Evolutionary conservation across 1,139 yeast genomes (phyloP), one percentile per base, ranked within the genome.

Genomic region (Sugiyamaella neomexicana): DNA sequence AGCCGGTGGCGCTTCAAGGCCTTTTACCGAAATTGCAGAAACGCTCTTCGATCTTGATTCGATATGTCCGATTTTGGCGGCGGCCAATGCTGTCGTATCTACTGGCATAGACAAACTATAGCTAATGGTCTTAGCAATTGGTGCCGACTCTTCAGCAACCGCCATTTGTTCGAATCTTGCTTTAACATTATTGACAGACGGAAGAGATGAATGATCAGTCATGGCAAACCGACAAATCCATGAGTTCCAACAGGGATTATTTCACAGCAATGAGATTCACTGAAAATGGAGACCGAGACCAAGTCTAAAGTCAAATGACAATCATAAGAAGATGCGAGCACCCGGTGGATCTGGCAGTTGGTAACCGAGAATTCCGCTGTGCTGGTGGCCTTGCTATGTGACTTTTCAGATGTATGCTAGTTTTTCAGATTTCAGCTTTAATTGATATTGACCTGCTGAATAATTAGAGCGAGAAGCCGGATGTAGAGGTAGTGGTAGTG

Each of bases 151-250:
- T 40, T 41, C 46, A 5, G 48, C 53, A 29, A 46, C 54, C n/a
- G 65, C 56, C 52, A 65, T 46, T 52, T 60, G 60, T 52, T 64
- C 67, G 66, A 67, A 65, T 46, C 56, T 56, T 16, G 65, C 62
- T 47, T 62, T 55, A 7, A 55, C 62, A 43, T 64, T 62, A 37
- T 58, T 54, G 13, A 65, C 68, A 8, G 69, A 65, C 25, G 65
- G 64, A 15, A 65, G 57, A 2, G 66, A 61, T 17, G 65, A 55
- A 31, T 63, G 62, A 48, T 65, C 68, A 32, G 65, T 60, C 37
- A 47, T 47, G 39, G 25, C 25, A 20, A 20, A 20, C 25, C 25
- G 25, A 20, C 25, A 16, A 20, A 20, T 20, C 25, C 15, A 36
- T 36, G 39, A 36, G 37, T 27, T 27, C 31, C 8, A 27, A 12